These are phyloP conservation scores for Sporisorium graminicola DNA, from an alignment of 1,284 basidiomycete genomes.

Conservation along the genomic window DNA sequence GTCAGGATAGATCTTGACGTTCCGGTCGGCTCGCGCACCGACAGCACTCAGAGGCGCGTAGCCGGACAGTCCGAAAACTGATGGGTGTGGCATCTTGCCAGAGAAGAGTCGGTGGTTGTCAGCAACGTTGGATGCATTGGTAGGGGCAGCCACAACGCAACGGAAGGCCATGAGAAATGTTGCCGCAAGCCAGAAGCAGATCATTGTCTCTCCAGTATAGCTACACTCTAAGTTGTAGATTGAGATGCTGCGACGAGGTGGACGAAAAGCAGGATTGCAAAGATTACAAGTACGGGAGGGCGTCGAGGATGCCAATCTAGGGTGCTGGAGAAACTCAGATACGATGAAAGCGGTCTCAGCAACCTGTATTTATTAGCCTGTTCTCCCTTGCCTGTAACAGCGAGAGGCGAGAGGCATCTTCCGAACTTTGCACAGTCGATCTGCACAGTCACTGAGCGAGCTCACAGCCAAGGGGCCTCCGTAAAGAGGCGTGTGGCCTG, in stretches of 20 bases:
- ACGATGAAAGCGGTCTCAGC: neutral
- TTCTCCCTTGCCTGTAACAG: neutral
- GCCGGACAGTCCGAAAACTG: conserved; percentile 1
- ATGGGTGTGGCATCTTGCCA: neutral
- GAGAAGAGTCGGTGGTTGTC: conserved; percentile 7
- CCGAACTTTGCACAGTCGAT: no score
- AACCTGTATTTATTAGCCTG: neutral
- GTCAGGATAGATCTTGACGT: neutral
- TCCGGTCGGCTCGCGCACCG: neutral
- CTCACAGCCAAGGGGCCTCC: neutral
- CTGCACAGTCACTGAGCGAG: no score
- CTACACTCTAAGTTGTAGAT: neutral
- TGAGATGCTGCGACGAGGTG: neutral
- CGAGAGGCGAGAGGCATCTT: no score
- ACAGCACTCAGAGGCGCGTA: neutral
- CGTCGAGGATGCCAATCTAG: neutral
- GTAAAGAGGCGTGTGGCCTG: neutral
- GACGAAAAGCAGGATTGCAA: neutral
- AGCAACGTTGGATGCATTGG: neutral
- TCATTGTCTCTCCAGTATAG: neutral
- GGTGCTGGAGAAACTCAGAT: neutral
- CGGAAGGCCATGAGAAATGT: neutral
- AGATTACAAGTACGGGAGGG: neutral
- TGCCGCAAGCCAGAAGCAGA: neutral
- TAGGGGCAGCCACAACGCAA: neutral